phyloP scores from a whole-genome alignment of 768 basidiomycete species.

The Psilocybe tampanensis region DNA sequence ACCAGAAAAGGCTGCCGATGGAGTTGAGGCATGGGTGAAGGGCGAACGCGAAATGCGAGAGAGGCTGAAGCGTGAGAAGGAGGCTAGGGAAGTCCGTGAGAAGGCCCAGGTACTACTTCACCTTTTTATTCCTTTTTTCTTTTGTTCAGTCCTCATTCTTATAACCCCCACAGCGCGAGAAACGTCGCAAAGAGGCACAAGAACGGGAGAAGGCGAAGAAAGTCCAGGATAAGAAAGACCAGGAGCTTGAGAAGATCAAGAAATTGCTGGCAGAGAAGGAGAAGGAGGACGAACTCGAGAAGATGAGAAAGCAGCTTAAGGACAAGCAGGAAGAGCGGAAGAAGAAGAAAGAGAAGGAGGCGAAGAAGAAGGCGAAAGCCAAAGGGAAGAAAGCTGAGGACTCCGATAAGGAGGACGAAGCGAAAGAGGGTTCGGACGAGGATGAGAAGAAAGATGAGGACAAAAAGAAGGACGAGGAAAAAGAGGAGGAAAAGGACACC shows the following conservation, averaged over 20 bases:
- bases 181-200: conserved; percentile 53
- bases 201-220: conserved; percentile 63
- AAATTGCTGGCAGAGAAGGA: conserved; percentile 55
- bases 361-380: conserved; percentile 29
- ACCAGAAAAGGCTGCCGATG: conserved; percentile 73
- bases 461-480: conserved; percentile 26
- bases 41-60: conserved; percentile 77
- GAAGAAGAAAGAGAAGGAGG: conserved; percentile 34
- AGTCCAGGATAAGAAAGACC: conserved; percentile 67
- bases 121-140: not conserved
- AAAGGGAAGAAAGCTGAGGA: conserved; percentile 30
- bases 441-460: conserved; percentile 35
- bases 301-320: conserved; percentile 43
- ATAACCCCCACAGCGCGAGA: conserved; percentile 40
- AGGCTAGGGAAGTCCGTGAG: conserved; percentile 67
- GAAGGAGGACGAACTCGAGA: conserved; percentile 44
- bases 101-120: conserved; percentile 58
- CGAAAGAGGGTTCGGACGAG: conserved; percentile 34
- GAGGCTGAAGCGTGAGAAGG: conserved; percentile 72
- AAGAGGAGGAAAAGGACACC: not conserved
- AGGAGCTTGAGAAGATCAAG: conserved; percentile 55
- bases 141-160: not conserved
- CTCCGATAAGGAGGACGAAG: conserved; percentile 23
- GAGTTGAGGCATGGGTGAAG: conserved; percentile 71
- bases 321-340: conserved; percentile 43